Evolutionary conservation across 2,329 filamentous ascomycete species (phyloP), one percentile per base, ranked within the genome.

Genomic region (Fusarium chuoi): DNA sequence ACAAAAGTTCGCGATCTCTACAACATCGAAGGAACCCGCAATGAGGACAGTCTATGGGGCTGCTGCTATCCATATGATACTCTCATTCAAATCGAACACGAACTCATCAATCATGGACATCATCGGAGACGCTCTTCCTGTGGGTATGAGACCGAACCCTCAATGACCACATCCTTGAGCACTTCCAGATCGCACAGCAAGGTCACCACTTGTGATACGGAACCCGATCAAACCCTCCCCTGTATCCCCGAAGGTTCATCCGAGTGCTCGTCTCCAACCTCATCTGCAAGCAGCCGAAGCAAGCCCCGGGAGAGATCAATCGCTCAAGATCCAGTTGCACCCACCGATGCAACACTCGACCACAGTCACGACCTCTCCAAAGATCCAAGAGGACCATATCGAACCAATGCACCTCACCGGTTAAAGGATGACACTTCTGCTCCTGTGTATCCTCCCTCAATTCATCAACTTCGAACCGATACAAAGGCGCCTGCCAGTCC

Each of bases 41-140:
- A 30, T 17, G 39, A 45, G 7, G 82, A 84, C 58, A 79, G 41
- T 20, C 20, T 18, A 6, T 73, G 75, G 28, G 75, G 77, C 24
- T 82, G 78, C 52, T 80, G 61, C 52, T 79, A 76, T 46, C 82
- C 82, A 9, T 75, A 64, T 45, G 18, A 60, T 3, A 77, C 80
- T 20, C 69, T 83, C 30, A 62, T 76, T 9, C 74, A 77, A 7
- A 78, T 74, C 36, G 80, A 84, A 42, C 70, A 79, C 17, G 82
- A 84, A 63, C 82, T 83, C 36, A 55, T 78, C 1, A 35, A 77
- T 28, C 80, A 82, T 35, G 77, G 82, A 52, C 74, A 56, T 42
- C 61, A 68, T 22, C 61, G 44, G 30, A 71, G 68, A 20, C 60
- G 48, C n/a, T 62, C 48, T 15, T 28, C 30, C 26, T 51, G 39